Conservation (phyloP, 768 basidiomycete genomes). For the Suillus paluster region DNA sequence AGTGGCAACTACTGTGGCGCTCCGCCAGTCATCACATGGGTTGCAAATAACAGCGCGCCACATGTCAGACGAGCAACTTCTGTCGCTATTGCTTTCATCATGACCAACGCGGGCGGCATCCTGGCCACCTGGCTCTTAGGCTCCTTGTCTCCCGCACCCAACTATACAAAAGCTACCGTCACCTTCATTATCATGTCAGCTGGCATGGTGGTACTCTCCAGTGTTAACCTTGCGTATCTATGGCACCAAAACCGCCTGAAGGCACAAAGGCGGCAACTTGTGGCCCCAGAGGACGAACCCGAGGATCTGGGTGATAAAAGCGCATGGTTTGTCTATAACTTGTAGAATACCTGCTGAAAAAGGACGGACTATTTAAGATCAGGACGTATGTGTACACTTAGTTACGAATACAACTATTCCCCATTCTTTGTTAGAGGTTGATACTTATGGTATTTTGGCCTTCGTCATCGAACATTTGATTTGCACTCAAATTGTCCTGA, state of each 20-base stretch:
- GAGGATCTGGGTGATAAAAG: conserved; percentile 51
- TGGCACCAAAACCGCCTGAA: conserved; percentile 51
- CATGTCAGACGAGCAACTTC: conserved; percentile 60
- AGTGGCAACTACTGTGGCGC: conserved; percentile 56
- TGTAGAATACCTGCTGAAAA: conserved; percentile 30
- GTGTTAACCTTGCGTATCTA: conserved; percentile 46
- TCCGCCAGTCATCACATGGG: conserved; percentile 61
- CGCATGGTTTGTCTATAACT: conserved; percentile 58
- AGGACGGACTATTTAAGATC: neutral
- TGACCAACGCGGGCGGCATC: conserved; percentile 64
- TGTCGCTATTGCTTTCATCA: conserved; percentile 59
- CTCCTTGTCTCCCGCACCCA: conserved; percentile 49
- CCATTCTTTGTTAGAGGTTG: neutral
- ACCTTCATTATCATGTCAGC: conserved; percentile 41
- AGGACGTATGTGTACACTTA: neutral
- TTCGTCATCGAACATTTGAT: too few species aligned
- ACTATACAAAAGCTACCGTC: conserved; percentile 52
- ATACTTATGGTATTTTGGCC: neutral
- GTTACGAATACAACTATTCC: neutral
- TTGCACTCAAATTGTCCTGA: too few species aligned
- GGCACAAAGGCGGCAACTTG: conserved; percentile 36
- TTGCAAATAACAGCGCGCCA: conserved; percentile 63
- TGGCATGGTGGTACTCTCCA: conserved; percentile 41
- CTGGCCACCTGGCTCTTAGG: conserved; percentile 66
- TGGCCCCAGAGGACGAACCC: conserved; percentile 40